Evolutionary conservation across 495 filamentous ascomycete genomes (phyloP), one percentile per base, ranked within the genome.

Genomic region (Lasiosphaeris hirsuta): DNA sequence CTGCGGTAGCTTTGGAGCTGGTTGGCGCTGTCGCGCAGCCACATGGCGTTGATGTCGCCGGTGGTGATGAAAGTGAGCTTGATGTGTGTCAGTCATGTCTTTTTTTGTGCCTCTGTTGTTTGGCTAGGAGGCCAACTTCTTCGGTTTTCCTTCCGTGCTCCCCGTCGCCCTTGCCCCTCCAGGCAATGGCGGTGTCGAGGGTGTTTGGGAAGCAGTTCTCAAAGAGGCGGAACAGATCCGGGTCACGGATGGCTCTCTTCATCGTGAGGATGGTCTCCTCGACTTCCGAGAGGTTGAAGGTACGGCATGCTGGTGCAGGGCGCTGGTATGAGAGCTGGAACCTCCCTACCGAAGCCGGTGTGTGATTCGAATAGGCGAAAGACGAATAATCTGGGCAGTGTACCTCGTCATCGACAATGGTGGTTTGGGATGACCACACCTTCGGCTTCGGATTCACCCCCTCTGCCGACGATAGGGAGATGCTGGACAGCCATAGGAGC

Each of bases 31-130:
- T 87, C 86, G 39, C 85, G 77, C 51, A 89, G 73, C 85, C 86
- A 88, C 84, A 87, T 87, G 46, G 85, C 85, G 66, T 83, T 75
- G 71, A 96, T 95, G 68, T 96, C 90, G 33, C 74, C 75, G 1
- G 75, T 78, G 38, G 72, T 73, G 51, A 79, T 58, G 55, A 80
- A 79, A 41, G 77, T 72, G 38, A 80, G 73, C 55, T 79, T 30
- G 35, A 18, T 10, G 52, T 13, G n/a, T 23, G 52, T 53, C 30
- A 54, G 52, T 10, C 23, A 5, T 30, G 23, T 52, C 37, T 3
- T 14, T 3, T 13, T n/a, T n/a, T n/a, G n/a, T n/a, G n/a, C n/a
- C n/a, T n/a, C n/a, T 2, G 23, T 38, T 40, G 13, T 11, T 43
- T 19, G 13, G 19, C 10, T 4, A 10, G 7, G 18, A 9, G 50